These are phyloP conservation scores for Pyronema omphalodes DNA, from an alignment of 495 filamentous ascomycete genomes.

Conservation along the genomic window DNA sequence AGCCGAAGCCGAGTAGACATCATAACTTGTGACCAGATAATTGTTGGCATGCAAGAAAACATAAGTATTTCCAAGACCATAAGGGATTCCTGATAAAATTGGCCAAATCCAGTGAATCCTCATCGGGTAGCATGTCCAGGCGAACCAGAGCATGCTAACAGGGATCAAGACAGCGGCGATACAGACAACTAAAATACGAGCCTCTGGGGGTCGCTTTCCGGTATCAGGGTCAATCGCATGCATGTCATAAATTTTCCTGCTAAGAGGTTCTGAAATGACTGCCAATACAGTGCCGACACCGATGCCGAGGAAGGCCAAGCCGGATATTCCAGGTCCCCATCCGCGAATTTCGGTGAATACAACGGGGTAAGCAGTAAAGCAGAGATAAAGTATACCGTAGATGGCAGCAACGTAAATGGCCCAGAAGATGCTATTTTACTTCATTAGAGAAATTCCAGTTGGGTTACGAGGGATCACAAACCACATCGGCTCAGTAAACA, in stretches of 20 bases:
- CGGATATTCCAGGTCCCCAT: slow-evolving; percentile 53
- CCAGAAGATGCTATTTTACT: slow-evolving; percentile 45
- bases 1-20: slow-evolving; percentile 58
- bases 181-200: slow-evolving; percentile 52
- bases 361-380: slow-evolving; percentile 72
- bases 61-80: slow-evolving; percentile 56
- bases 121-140: slow-evolving; percentile 57
- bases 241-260: slow-evolving; percentile 51
- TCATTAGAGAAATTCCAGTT: neutral
- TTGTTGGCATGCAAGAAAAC: slow-evolving; percentile 67
- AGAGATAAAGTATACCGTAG: slow-evolving; percentile 62
- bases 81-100: slow-evolving; percentile 58
- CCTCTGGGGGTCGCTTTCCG: slow-evolving; percentile 49
- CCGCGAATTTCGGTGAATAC: slow-evolving; percentile 54
- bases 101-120: slow-evolving; percentile 59
- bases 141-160: slow-evolving; percentile 57
- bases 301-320: slow-evolving; percentile 68
- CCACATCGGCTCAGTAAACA: slow-evolving; percentile 67
- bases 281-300: slow-evolving; percentile 53
- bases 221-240: slow-evolving; percentile 52
- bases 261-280: slow-evolving; percentile 49
- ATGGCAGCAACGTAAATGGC: slow-evolving; percentile 49
- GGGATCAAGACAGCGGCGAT: slow-evolving; percentile 51
- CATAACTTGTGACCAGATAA: slow-evolving; percentile 62
- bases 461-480: slow-evolving; percentile 23